A percentile compares a stretch with the other conserved stretches of the same genome.
Evolutionary conservation across 2,329 filamentous ascomycete species (phyloP).

Genomic region (Samsoniella hepiali): DNA sequence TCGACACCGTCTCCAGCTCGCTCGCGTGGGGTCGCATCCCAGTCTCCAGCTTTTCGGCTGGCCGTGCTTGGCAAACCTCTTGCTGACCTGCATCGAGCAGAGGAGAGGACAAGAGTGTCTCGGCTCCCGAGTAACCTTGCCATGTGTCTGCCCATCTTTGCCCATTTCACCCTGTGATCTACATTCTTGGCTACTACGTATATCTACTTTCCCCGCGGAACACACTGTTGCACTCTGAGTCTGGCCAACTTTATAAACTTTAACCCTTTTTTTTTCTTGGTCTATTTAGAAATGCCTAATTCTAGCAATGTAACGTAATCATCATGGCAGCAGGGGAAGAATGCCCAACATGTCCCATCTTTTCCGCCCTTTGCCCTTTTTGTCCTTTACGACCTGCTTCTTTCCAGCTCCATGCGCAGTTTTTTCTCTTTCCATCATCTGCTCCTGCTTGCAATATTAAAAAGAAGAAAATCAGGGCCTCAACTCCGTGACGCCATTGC

Average conservation of each 20-base stretch:
- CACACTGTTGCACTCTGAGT: not conserved
- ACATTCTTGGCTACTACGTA: not conserved
- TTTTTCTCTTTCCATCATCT: not conserved
- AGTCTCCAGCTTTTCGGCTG: not conserved
- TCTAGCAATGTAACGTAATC: slow-evolving; percentile 17
- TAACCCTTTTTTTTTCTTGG: slow-evolving; percentile 5
- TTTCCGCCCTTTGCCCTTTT: not conserved
- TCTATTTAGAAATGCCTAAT: not conserved
- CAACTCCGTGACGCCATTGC: slow-evolving; percentile 43
- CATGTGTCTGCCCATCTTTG: slow-evolving; percentile 8
- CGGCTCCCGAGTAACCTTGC: slow-evolving; percentile 2
- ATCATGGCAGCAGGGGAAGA: not conserved
- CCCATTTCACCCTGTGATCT: not conserved
- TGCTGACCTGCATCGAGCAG: not conserved
- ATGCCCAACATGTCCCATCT: not conserved
- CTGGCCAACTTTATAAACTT: not conserved
- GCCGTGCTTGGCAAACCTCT: not conserved
- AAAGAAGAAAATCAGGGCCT: slow-evolving; percentile 23
- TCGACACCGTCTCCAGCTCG: not conserved
- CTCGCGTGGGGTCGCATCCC: not conserved
- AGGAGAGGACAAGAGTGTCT: not conserved
- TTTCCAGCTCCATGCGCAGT: slow-evolving; percentile 8
- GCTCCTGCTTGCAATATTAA: slow-evolving; percentile 1
- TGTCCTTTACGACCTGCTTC: not conserved
- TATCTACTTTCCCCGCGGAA: not conserved